A percentile compares a stretch with the other conserved stretches of the same genome.
Conservation (phyloP, 1,284 basidiomycete genomes). For the Ceratorhiza oryzae-sativae region DNA sequence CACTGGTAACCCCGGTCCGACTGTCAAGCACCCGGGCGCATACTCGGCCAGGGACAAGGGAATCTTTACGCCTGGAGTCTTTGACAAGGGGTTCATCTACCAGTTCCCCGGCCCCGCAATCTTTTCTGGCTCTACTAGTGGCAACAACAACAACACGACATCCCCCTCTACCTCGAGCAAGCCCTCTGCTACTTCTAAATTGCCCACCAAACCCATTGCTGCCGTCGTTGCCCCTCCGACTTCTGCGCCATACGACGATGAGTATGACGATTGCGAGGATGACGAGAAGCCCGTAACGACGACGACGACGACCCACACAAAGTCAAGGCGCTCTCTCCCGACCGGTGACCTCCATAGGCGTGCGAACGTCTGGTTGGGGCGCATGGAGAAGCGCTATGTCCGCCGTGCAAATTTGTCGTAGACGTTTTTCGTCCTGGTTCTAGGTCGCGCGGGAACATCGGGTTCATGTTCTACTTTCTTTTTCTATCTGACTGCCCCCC, state of each 20-base stretch:
- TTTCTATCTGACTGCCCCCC: neutral
- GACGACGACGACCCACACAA: neutral
- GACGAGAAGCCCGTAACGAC: conserved; percentile 14
- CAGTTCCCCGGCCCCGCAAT: conserved; percentile 41
- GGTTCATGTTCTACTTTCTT: conserved; percentile 6
- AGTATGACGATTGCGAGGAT: neutral
- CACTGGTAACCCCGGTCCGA: neutral
- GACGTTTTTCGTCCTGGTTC: neutral
- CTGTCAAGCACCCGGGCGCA: conserved; percentile 44
- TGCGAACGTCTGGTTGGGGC: neutral
- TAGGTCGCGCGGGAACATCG: neutral
- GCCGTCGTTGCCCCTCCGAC: neutral
- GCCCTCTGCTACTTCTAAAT: no score
- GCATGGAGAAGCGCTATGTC: conserved; percentile 23
- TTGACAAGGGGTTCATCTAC: conserved; percentile 36
- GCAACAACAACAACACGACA: neutral
- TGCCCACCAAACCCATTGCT: no score
- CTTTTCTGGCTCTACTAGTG: neutral
- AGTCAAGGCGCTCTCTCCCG: neutral
- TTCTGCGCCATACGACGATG: conserved; percentile 7
- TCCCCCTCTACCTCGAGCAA: neutral
- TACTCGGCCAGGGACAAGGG: conserved; percentile 43
- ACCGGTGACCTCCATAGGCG: neutral
- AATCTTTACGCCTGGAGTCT: conserved; percentile 35
- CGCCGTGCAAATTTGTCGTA: neutral